These are phyloP conservation scores for Chalciporus chontae DNA, from an alignment of 768 basidiomycete species.

Conservation along the genomic window DNA sequence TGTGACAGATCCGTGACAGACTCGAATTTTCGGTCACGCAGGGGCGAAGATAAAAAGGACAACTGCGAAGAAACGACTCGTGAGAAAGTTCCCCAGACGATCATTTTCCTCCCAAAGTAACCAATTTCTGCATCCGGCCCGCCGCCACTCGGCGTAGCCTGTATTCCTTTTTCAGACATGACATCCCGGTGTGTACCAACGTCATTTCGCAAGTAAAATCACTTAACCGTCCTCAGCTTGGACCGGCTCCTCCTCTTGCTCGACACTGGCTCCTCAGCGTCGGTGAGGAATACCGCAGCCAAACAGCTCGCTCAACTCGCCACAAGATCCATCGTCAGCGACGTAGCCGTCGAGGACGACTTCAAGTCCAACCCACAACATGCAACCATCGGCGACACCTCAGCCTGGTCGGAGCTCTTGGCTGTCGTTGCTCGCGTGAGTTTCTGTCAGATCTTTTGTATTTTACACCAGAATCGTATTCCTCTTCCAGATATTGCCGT, in stretches of 20 bases:
- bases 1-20: constrained; percentile 36
- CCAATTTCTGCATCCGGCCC: constrained; percentile 34
- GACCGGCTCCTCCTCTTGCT: constrained; percentile 95
- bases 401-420: constrained; percentile 89
- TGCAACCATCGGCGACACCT: constrained; percentile 55
- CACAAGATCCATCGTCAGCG: constrained; percentile 76
- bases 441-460: background rate
- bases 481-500: constrained; percentile 73
- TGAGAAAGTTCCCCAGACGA: constrained; percentile 53
- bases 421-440: constrained; percentile 84
- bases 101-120: constrained; percentile 43
- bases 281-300: constrained; percentile 92
- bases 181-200: constrained; percentile 57
- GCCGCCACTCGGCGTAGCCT: constrained; percentile 48
- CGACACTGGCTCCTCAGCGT: constrained; percentile 89
- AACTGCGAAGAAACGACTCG: constrained; percentile 38
- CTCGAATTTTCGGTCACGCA: constrained; percentile 38
- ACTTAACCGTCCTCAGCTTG: constrained; percentile 51
- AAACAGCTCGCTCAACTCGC: constrained; percentile 94
- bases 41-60: constrained; percentile 63
- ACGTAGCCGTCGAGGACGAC: constrained; percentile 79
- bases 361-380: constrained; percentile 59
- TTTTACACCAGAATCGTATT: background rate
- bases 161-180: constrained; percentile 58
- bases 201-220: background rate